Conservation (phyloP, 2,329 filamentous ascomycete genomes). For the Pseudodiploospora longispora region DNA sequence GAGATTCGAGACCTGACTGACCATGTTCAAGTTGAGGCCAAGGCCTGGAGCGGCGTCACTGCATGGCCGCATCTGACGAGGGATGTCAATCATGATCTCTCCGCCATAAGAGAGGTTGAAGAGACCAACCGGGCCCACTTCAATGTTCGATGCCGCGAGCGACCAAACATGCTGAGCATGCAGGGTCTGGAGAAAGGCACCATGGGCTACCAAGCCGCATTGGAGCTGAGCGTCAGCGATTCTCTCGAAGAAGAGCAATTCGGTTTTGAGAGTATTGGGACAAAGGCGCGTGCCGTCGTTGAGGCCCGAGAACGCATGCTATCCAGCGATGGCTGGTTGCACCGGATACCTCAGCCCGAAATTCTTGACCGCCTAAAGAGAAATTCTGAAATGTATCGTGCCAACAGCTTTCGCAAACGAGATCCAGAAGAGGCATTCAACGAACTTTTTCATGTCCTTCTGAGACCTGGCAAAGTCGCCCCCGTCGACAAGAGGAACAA, state of each 20-base stretch:
- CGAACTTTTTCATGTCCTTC: constrained; percentile 52
- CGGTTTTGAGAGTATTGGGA: constrained; percentile 48
- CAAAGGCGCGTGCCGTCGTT: constrained; percentile 45
- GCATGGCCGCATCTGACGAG: constrained; percentile 55
- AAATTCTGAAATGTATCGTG: constrained; percentile 47
- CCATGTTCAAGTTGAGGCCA: constrained; percentile 54
- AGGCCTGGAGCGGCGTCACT: constrained; percentile 55
- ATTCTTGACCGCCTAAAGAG: constrained; percentile 52
- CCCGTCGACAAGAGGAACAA: constrained; percentile 48
- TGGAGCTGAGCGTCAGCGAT: constrained; percentile 59
- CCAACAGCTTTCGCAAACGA: constrained; percentile 41
- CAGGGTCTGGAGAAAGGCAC: constrained; percentile 64
- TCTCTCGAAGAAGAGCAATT: constrained; percentile 55
- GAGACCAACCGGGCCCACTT: constrained; percentile 47
- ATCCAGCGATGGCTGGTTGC: constrained; percentile 43
- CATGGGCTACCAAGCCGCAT: constrained; percentile 59
- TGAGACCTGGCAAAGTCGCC: constrained; percentile 48
- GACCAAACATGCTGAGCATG: constrained; percentile 65
- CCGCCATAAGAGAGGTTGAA: constrained; percentile 32
- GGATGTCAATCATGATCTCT: constrained; percentile 38
- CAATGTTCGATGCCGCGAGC: constrained; percentile 50
- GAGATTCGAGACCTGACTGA: constrained; percentile 57
- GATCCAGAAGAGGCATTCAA: constrained; percentile 52
- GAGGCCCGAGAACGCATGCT: constrained; percentile 52
- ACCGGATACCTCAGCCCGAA: constrained; percentile 47